Base-by-base conservation (phyloP, 106 monocot species). In the Platanthera zijinensis region DNA sequence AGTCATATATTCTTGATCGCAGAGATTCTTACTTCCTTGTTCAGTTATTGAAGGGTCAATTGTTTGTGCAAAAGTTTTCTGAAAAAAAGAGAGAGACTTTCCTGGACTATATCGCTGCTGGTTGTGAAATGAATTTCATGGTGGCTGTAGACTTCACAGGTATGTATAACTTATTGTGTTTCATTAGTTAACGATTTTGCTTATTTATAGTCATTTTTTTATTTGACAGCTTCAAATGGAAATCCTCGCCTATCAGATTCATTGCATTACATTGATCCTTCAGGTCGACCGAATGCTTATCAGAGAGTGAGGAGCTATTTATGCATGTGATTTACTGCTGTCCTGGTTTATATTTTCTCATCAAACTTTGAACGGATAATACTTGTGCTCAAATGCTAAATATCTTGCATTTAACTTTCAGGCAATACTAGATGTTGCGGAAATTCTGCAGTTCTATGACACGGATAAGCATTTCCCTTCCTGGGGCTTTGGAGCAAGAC, bases 401-500 rank as follows among this genome's bases (percentile, higher is more conserved):
- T 11, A 39, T 70, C 63, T 63, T 70, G 6, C 48, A 70, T 67
- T 10, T 32, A 39, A 67, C 50, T 74, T 73, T 45, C 78, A 96
- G 96, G 96, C 96, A 78, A 89, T 96, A 57, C 51, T 87, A 74
- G 96, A 96, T 76, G 87, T 96, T 57, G 96, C 92, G 66, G 96
- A 91, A 50, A 87, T 96, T 50, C 72, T 96, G 81, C 93, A 96
- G 61, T 90, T 90, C 72, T 96, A 96, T 82, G 96, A 93, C 72
- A 48, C 84, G 32, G 90, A 90, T 87, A 96, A 89, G 64, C 79
- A 82, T 8, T 96, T 96, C 76, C 87, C 89, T 68, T 88, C 96
- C 22, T 96, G 96, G 96, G 96, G 96, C 75, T 96, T 96, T 83
- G 96, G 96, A 76, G 96, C 93, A 73, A 92, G 96, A 75, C 96